phyloP scores from a whole-genome alignment of 306 rosid genomes.

The Prunus mongolica region DNA sequence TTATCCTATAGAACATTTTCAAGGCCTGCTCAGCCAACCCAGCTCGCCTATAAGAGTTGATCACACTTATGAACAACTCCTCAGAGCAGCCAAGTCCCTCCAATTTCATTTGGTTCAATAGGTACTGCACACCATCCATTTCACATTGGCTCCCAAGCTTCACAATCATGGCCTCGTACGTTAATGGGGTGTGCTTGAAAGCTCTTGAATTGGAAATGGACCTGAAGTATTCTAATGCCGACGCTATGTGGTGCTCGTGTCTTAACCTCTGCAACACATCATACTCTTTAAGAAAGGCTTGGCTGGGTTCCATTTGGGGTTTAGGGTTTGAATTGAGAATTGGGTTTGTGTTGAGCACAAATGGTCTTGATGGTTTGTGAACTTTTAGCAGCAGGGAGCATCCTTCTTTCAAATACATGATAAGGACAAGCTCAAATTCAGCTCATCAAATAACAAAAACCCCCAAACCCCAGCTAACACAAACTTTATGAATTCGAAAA shows the following conservation, averaged over 20 bases:
- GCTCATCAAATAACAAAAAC: not conserved
- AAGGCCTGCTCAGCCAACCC: conserved; percentile 65
- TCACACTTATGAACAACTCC: conserved; percentile 51
- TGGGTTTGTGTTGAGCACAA: conserved; percentile 57
- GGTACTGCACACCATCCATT: conserved; percentile 62
- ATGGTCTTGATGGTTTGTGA: conserved; percentile 56
- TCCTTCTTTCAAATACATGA: conserved; percentile 69
- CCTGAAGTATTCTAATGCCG: conserved; percentile 59
- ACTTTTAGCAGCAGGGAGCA: conserved; percentile 55
- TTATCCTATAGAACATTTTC: conserved; percentile 73
- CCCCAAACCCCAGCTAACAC: not conserved
- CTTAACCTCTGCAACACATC: conserved; percentile 44
- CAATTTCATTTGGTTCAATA: conserved; percentile 80
- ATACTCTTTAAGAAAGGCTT: conserved; percentile 32
- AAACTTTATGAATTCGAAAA: not conserved
- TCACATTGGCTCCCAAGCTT: conserved; percentile 52
- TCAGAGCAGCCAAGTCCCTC: conserved; percentile 62
- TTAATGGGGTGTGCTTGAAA: conserved; percentile 70
- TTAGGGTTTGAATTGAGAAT: conserved; percentile 26
- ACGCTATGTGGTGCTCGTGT: conserved; percentile 27
- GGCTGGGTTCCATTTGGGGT: conserved; percentile 23
- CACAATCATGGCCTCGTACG: conserved; percentile 65
- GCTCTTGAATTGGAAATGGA: conserved; percentile 48
- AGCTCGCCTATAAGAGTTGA: conserved; percentile 35
- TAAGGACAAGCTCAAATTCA: not conserved